phyloP scores from a whole-genome alignment of 2,329 filamentous ascomycete species.

The Ophiobolus disseminans region DNA sequence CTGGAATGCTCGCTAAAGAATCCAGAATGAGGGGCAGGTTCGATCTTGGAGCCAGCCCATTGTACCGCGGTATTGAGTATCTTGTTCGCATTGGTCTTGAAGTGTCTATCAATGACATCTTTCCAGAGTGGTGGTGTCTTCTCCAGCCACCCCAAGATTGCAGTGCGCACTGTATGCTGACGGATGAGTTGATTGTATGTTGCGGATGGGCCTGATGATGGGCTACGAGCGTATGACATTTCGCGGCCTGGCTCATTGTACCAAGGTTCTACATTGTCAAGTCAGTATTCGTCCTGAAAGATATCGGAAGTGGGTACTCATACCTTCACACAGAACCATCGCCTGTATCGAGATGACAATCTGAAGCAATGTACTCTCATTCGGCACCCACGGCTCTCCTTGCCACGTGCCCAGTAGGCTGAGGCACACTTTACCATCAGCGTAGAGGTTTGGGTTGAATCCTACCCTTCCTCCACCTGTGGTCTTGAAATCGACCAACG shows the following conservation, averaged over 20 bases:
- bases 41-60: slow-evolving; percentile 20
- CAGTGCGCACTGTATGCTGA: slow-evolving; percentile 37
- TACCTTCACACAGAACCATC: slow-evolving; percentile 64
- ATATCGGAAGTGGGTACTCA: too few species aligned
- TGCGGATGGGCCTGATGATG: slow-evolving; percentile 12
- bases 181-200: slow-evolving; percentile 38
- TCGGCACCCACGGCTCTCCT: slow-evolving; percentile 56
- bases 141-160: slow-evolving; percentile 45
- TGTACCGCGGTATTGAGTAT: slow-evolving; percentile 31
- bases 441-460: slow-evolving; percentile 63
- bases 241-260: slow-evolving; percentile 61
- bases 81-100: slow-evolving; percentile 28
- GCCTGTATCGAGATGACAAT: slow-evolving; percentile 64
- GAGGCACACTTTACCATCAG: slow-evolving; percentile 51
- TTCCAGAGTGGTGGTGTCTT: slow-evolving; percentile 26
- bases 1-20: too few species aligned
- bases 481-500: slow-evolving; percentile 54
- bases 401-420: slow-evolving; percentile 48
- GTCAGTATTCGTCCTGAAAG: too few species aligned
- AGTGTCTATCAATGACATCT: slow-evolving; percentile 35
- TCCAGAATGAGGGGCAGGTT: background rate
- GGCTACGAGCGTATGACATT: slow-evolving; percentile 9
- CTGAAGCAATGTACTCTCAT: slow-evolving; percentile 59
- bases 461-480: slow-evolving; percentile 51
- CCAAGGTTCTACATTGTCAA: too few species aligned